Percentiles rank a stretch among this genome's conserved stretches.
phyloP scores from a whole-genome alignment of 768 basidiomycete genomes.

The Termitomyces sp. region DNA sequence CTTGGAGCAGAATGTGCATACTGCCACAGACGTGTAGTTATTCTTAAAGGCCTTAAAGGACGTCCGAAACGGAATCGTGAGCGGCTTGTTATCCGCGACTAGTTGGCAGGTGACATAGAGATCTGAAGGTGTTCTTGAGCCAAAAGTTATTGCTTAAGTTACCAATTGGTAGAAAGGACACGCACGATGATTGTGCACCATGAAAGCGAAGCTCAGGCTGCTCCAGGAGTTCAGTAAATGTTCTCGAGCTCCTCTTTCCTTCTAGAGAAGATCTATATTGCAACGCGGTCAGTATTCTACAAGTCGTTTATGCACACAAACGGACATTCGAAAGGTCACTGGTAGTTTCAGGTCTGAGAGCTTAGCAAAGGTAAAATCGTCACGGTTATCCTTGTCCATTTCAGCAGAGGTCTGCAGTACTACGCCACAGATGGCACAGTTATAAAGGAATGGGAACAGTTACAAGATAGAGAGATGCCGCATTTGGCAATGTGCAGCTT shows the following conservation, averaged over 20 bases:
- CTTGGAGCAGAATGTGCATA: neutral
- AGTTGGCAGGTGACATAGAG: conserved; percentile 92
- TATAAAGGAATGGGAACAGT: neutral
- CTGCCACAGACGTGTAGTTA: conserved; percentile 56
- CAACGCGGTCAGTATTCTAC: neutral
- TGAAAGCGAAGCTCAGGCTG: conserved; percentile 79
- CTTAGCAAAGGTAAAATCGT: conserved; percentile 91
- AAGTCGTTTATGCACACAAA: neutral
- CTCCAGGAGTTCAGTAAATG: conserved; percentile 77
- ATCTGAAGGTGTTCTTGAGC: conserved; percentile 77
- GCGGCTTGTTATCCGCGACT: conserved; percentile 86
- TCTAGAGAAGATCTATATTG: conserved; percentile 72
- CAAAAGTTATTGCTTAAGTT: conserved; percentile 21
- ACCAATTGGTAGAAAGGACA: conserved; percentile 9
- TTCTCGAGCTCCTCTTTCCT: conserved; percentile 64
- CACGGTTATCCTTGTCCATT: conserved; percentile 58
- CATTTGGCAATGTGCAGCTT: conserved; percentile 3
- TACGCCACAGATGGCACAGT: neutral
- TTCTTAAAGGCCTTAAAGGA: conserved; percentile 90
- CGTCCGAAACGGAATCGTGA: conserved; percentile 89
- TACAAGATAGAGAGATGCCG: neutral
- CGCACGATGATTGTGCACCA: conserved; percentile 77
- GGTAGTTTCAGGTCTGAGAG: conserved; percentile 85
- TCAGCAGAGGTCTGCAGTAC: neutral
- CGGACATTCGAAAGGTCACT: conserved; percentile 81